Evolutionary conservation across 345 rosid species (phyloP).

Genomic region (Isatis tinctoria): DNA sequence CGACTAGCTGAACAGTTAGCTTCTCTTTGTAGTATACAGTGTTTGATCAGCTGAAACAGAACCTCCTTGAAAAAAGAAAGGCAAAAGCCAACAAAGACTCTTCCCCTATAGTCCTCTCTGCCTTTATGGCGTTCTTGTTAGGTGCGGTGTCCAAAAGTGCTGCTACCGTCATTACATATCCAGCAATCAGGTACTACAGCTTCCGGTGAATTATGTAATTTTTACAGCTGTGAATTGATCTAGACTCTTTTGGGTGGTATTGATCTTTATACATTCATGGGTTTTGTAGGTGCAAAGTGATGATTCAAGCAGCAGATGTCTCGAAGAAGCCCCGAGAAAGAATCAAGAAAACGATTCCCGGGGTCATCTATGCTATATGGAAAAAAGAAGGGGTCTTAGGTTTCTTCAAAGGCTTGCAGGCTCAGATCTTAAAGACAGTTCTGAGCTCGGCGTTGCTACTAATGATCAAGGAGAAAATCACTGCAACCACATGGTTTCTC

Average conservation of each 20-base stretch:
- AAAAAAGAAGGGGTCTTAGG: constrained; percentile 74
- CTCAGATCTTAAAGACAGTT: constrained; percentile 94
- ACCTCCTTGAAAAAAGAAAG: constrained; percentile 42
- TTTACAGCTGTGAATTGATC: neutral
- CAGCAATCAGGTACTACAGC: constrained; percentile 71
- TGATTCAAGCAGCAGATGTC: constrained; percentile 74
- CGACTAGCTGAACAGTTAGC: constrained; percentile 19
- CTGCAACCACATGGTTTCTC: constrained; percentile 73
- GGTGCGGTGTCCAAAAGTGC: constrained; percentile 87
- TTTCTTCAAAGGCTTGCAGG: constrained; percentile 80
- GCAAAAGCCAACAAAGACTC: constrained; percentile 33
- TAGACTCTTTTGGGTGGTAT: neutral
- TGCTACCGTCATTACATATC: constrained; percentile 81
- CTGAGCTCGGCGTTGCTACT: constrained; percentile 88
- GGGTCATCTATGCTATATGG: constrained; percentile 62
- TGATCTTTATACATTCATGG: neutral
- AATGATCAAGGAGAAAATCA: constrained; percentile 94
- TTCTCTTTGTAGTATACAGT: constrained; percentile 62
- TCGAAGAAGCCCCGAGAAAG: constrained; percentile 35
- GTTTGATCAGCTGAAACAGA: constrained; percentile 89
- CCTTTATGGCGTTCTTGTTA: constrained; percentile 73
- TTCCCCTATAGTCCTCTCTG: constrained; percentile 64
- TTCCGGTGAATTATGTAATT: neutral
- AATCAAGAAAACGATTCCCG: constrained; percentile 44
- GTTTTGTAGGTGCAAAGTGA: constrained; percentile 75